A percentile compares a stretch with the other conserved stretches of the same genome.
phyloP scores from a whole-genome alignment of 2,329 filamentous ascomycete genomes.

The Claviceps africana region DNA sequence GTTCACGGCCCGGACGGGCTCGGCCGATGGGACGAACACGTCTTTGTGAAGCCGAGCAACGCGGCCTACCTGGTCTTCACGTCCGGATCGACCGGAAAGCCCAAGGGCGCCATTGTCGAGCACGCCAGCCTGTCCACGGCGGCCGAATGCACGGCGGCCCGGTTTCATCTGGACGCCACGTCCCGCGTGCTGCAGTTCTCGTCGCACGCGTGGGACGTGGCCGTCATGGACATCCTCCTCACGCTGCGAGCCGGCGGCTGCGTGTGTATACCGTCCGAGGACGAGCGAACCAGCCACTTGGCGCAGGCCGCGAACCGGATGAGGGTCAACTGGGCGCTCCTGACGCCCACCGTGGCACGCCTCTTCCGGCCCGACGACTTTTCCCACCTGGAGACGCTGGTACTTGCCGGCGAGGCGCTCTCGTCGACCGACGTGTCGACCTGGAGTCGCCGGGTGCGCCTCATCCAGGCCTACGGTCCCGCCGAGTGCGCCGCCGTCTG shows the following conservation, averaged over 20 bases:
- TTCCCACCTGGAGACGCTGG: background rate
- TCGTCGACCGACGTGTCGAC: background rate
- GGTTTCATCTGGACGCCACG: background rate
- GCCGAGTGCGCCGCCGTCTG: constrained; percentile 11
- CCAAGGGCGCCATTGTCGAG: constrained; percentile 11
- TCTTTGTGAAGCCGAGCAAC: background rate
- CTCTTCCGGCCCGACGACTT: background rate
- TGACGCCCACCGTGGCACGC: constrained; percentile 1
- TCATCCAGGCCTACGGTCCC: constrained; percentile 8
- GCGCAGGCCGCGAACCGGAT: background rate
- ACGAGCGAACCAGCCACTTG: constrained; percentile 8
- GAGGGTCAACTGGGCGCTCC: background rate
- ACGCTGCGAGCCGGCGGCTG: constrained; percentile 9
- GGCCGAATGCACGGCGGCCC: background rate
- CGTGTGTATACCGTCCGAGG: constrained; percentile 10
- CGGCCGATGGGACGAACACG: no score
- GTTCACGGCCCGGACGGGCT: no score
- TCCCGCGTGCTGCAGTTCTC: constrained; percentile 7
- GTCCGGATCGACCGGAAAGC: constrained; percentile 10
- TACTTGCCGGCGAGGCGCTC: background rate
- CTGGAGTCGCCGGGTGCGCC: background rate
- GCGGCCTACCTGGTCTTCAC: constrained; percentile 11
- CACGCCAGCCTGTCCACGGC: constrained; percentile 7
- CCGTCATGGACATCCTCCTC: constrained; percentile 6
- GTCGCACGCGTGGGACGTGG: constrained; percentile 1